A percentile compares a stretch with the other conserved stretches of the same genome.
These are phyloP conservation scores for Hymenotorrendiella dingleyae DNA, from an alignment of 2,329 filamentous ascomycete species.

Conservation along the genomic window DNA sequence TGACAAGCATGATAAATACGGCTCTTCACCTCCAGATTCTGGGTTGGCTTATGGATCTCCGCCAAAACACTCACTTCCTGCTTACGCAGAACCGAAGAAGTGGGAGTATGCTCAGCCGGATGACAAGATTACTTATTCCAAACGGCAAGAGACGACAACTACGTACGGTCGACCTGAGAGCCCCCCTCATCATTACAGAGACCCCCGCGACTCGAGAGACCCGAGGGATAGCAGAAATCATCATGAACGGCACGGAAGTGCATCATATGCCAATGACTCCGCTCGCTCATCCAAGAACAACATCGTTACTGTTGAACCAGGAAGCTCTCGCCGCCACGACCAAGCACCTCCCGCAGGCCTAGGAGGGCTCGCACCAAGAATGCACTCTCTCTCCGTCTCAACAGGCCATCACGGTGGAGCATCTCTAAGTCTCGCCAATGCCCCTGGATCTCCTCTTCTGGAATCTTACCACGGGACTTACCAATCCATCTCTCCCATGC, in stretches of 20 bases:
- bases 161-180: constrained; percentile 15
- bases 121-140: constrained; percentile 32
- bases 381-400: constrained; percentile 28
- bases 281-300: constrained; percentile 18
- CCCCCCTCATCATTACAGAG: constrained; percentile 7
- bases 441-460: constrained; percentile 77
- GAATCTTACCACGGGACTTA: constrained; percentile 93
- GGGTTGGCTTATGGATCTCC: constrained; percentile 6
- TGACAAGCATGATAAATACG: constrained; percentile 8
- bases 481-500: constrained; percentile 92
- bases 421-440: constrained; percentile 41
- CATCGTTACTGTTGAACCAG: constrained; percentile 28
- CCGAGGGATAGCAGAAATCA: background rate
- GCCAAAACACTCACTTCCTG: constrained; percentile 3
- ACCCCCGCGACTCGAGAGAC: background rate
- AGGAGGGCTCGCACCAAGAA: constrained; percentile 21
- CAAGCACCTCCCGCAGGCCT: constrained; percentile 16
- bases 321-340: constrained; percentile 21
- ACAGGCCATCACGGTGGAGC: constrained; percentile 24
- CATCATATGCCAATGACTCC: constrained; percentile 8
- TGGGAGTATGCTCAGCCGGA: constrained; percentile 36
- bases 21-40: constrained; percentile 8
- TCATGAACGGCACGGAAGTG: constrained; percentile 11
- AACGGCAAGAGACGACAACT: constrained; percentile 19
- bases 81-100: constrained; percentile 28